Evolutionary conservation across 2,329 filamentous ascomycete species (phyloP).

Genomic region (Alternaria sp.): DNA sequence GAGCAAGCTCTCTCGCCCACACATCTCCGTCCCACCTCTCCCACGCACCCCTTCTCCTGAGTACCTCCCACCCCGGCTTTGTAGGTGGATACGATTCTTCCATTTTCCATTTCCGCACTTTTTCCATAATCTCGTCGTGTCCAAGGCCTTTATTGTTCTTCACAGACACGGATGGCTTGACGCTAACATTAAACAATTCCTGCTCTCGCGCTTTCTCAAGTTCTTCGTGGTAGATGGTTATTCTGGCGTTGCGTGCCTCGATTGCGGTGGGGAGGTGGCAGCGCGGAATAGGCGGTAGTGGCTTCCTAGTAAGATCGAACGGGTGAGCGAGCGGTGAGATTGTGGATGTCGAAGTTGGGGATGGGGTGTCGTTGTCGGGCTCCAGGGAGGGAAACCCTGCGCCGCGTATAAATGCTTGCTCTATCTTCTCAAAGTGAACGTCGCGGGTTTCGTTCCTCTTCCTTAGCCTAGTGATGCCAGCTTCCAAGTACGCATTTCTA

Average conservation of each 20-base stretch:
- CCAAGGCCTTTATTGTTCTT: neutral
- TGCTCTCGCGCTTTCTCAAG: neutral
- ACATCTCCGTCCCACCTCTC: slow-evolving; percentile 19
- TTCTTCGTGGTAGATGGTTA: neutral
- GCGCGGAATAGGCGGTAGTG: neutral
- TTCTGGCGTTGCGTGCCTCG: neutral
- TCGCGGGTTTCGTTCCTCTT: neutral
- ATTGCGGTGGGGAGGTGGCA: slow-evolving; percentile 4
- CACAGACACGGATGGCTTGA: neutral
- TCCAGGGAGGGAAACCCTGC: neutral
- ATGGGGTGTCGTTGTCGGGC: neutral
- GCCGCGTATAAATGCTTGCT: neutral
- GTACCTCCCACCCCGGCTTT: neutral
- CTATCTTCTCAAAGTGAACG: slow-evolving; percentile 3
- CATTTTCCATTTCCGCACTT: slow-evolving; percentile 14
- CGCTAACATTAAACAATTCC: neutral
- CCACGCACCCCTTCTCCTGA: slow-evolving; percentile 4
- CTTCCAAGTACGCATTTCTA: slow-evolving; percentile 8
- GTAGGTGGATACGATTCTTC: slow-evolving; percentile 11
- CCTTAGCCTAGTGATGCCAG: neutral
- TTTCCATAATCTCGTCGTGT: neutral
- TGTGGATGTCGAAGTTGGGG: neutral
- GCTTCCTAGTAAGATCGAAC: neutral
- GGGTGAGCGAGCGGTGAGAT: neutral
- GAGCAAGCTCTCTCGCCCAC: slow-evolving; percentile 7